Conservation (phyloP, 345 rosid genomes). For the Salix suchowensis region DNA sequence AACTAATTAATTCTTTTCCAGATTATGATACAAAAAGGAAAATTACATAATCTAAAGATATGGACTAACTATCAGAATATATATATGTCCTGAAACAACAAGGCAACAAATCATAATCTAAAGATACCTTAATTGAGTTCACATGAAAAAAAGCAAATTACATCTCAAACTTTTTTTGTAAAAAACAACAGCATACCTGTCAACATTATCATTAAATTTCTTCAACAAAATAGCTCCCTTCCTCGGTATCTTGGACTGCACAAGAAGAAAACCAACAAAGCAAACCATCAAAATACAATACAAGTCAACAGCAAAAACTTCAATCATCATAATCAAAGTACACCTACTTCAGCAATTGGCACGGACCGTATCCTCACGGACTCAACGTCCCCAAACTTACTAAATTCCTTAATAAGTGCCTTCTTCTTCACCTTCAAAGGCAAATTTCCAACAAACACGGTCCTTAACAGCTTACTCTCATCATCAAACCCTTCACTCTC, state of each 20-base stretch:
- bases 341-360: conserved; percentile 78
- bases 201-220: conserved; percentile 70
- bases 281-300: conserved; percentile 4
- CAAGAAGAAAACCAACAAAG: conserved; percentile 7
- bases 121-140: too few relatives aligned
- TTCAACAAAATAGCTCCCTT: conserved; percentile 74
- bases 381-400: conserved; percentile 76
- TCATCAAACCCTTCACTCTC: conserved; percentile 74
- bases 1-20: neutral
- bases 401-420: conserved; percentile 59
- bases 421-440: conserved; percentile 83
- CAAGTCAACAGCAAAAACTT: neutral
- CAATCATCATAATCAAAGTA: conserved; percentile 1
- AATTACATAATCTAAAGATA: too few relatives aligned
- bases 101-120: too few relatives aligned
- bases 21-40: neutral
- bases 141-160: too few relatives aligned
- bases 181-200: conserved; percentile 46
- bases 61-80: neutral
- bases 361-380: conserved; percentile 90
- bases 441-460: conserved; percentile 91
- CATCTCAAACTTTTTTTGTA: neutral
- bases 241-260: conserved; percentile 77
- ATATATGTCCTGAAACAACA: too few relatives aligned
- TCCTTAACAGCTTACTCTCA: conserved; percentile 79